Percentiles rank a stretch among this genome's conserved stretches.
phyloP scores from a whole-genome alignment of 371 early-diverging fungal species.

The Funneliformis caledonium region DNA sequence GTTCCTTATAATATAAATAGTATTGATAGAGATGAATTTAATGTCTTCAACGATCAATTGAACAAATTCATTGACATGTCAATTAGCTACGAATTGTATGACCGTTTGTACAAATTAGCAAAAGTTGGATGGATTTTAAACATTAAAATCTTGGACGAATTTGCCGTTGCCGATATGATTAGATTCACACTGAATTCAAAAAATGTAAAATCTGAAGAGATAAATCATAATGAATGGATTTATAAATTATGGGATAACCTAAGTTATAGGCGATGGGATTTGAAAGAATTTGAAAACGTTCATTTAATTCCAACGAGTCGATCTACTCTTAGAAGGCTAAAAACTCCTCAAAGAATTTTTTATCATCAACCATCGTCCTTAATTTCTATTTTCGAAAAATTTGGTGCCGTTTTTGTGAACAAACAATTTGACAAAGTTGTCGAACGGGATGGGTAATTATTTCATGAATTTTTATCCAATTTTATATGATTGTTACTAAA shows the following conservation, averaged over 20 bases:
- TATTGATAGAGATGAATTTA: neutral
- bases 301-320: constrained; percentile 16
- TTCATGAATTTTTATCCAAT: neutral
- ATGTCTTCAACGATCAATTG: neutral
- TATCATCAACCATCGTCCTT: neutral
- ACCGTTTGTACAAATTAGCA: neutral
- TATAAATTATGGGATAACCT: neutral
- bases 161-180: neutral
- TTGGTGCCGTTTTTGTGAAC: neutral
- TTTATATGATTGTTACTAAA: neutral
- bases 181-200: neutral
- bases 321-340: neutral
- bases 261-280: neutral
- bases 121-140: neutral
- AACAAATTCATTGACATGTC: neutral
- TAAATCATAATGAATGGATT: constrained; percentile 7
- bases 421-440: neutral
- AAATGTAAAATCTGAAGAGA: neutral
- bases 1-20: neutral
- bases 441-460: neutral
- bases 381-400: neutral
- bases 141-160: neutral
- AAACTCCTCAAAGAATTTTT: constrained; percentile 1
- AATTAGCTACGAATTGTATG: neutral
- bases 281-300: neutral